phyloP scores from a whole-genome alignment of 192 early-diverging fungal genomes.

The Backusella circina region DNA sequence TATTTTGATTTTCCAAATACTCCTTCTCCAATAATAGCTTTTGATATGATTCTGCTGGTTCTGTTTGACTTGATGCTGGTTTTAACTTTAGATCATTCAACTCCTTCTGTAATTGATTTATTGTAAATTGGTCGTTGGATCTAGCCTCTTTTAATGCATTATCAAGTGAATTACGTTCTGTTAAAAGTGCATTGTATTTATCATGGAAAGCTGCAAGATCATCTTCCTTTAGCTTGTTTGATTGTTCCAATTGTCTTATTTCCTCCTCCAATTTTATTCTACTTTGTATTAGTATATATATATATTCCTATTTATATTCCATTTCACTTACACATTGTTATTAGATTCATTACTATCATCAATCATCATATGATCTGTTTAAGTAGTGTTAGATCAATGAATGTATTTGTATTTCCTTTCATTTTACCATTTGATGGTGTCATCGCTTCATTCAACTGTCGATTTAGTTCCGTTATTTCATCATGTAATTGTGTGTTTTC shows the following conservation, averaged over 20 bases:
- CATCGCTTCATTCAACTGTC: neutral
- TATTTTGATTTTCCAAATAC: neutral
- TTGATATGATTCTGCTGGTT: neutral
- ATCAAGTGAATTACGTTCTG: neutral
- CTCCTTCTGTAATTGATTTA: neutral
- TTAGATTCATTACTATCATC: neutral
- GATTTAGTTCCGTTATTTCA: neutral
- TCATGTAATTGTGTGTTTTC: neutral
- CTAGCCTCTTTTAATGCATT: neutral
- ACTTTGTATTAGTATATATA: neutral
- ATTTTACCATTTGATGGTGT: neutral
- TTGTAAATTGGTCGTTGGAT: neutral
- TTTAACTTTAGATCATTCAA: neutral
- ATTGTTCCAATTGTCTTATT: neutral
- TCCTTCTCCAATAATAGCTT: neutral
- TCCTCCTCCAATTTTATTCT: neutral
- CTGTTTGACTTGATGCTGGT: neutral
- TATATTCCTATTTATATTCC: neutral
- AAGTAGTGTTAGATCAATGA: neutral
- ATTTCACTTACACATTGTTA: neutral
- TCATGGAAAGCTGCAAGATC: neutral
- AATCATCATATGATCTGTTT: neutral
- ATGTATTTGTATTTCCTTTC: neutral
- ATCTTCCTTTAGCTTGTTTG: neutral
- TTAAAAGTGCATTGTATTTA: neutral